phyloP scores from a whole-genome alignment of 768 basidiomycete genomes.

The Lactarius evosmus region DNA sequence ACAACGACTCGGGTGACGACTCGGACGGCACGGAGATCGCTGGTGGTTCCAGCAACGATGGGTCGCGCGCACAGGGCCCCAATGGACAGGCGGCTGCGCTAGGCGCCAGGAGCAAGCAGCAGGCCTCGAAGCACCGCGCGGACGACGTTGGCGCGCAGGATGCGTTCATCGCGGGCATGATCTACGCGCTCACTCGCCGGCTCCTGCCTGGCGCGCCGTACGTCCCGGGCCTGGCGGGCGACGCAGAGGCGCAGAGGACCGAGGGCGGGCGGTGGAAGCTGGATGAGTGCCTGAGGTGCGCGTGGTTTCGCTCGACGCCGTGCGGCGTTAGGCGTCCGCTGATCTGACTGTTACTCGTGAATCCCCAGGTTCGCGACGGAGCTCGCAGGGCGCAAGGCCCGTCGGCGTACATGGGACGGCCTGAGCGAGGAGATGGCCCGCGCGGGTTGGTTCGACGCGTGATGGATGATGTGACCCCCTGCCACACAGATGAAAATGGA shows the following conservation, averaged over 20 bases:
- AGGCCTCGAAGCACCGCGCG: constrained; percentile 35
- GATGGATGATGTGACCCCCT: background rate
- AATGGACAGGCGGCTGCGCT: background rate
- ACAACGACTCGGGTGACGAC: constrained; percentile 53
- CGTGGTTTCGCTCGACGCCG: too few species aligned
- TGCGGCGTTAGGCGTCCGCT: too few species aligned
- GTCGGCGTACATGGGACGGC: constrained; percentile 59
- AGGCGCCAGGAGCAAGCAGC: background rate
- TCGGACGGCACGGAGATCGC: constrained; percentile 60
- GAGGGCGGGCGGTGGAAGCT: constrained; percentile 62
- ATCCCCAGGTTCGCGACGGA: constrained; percentile 73
- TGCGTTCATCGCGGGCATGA: constrained; percentile 86
- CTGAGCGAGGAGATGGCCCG: constrained; percentile 69
- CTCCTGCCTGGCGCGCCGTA: constrained; percentile 76
- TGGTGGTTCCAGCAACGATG: constrained; percentile 32
- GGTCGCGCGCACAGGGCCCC: constrained; percentile 2
- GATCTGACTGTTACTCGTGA: background rate
- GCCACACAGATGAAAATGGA: background rate
- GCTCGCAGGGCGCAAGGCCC: constrained; percentile 71
- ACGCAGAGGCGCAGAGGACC: constrained; percentile 26
- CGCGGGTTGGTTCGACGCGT: constrained; percentile 70
- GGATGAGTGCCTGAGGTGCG: constrained; percentile 77
- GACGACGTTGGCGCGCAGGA: constrained; percentile 80
- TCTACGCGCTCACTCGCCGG: constrained; percentile 70
- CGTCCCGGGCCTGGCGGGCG: constrained; percentile 47